Evolutionary conservation across 202 grass and related monocot species (phyloP).

Genomic region (Zoysia matrella): DNA sequence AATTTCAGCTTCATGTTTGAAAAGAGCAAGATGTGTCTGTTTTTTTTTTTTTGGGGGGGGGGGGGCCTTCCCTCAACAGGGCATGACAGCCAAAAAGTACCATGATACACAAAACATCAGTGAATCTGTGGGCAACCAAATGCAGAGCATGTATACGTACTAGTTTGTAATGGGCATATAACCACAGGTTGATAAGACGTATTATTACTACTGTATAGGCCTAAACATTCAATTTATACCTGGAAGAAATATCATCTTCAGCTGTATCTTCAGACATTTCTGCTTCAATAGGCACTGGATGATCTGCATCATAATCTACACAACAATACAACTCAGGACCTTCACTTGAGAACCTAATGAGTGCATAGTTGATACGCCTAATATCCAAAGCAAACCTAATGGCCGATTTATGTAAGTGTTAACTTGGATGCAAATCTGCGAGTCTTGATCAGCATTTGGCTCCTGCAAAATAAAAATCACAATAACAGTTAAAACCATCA

Average conservation of each 20-base stretch:
- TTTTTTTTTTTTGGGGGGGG: not conserved
- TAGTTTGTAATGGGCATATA: slow-evolving; percentile 14
- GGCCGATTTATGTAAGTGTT: slow-evolving; percentile 81
- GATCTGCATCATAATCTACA: slow-evolving; percentile 77
- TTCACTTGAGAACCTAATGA: not conserved
- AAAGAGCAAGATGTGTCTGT: not conserved
- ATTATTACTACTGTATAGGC: not conserved
- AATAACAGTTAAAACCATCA: slow-evolving; percentile 17
- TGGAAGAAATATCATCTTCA: slow-evolving; percentile 98
- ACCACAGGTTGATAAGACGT: not conserved
- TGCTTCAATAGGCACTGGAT: slow-evolving; percentile 69
- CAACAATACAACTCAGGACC: slow-evolving; percentile 39
- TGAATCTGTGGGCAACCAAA: not conserved
- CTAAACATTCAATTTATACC: slow-evolving; percentile 50
- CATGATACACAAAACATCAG: not conserved
- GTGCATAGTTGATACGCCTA: not conserved
- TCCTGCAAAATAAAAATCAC: slow-evolving; percentile 56
- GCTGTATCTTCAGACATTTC: slow-evolving; percentile 92
- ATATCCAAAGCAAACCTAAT: slow-evolving; percentile 68
- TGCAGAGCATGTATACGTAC: slow-evolving; percentile 6
- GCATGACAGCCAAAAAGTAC: not conserved
- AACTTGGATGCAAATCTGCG: slow-evolving; percentile 71
- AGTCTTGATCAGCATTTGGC: slow-evolving; percentile 69
- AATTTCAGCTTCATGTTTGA: too few relatives aligned
- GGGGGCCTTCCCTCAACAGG: not conserved